Evolutionary conservation across 352 stramenopile genomes (phyloP).

Genomic region (Peronospora belbahrii): DNA sequence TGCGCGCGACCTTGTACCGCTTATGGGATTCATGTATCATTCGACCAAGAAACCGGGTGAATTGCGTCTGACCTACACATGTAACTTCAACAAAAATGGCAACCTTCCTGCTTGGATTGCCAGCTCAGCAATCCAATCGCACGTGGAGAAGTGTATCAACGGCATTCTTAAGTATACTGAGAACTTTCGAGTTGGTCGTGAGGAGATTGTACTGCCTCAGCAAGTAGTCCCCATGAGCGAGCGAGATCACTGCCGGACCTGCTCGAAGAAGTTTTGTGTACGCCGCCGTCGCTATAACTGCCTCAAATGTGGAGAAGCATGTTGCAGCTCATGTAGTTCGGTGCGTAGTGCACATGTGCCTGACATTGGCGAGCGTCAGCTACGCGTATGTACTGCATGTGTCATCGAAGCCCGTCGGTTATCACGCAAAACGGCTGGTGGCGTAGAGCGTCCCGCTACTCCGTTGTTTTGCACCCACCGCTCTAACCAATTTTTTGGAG

Average conservation of each 20-base stretch:
- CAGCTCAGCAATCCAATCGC: conserved; percentile 80
- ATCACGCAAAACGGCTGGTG: conserved; percentile 27
- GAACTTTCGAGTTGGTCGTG: conserved; percentile 54
- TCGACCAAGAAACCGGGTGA: conserved; percentile 72
- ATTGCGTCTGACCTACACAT: conserved; percentile 81
- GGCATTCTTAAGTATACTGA: conserved; percentile 84
- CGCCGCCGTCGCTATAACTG: conserved; percentile 73
- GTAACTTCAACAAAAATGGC: conserved; percentile 81
- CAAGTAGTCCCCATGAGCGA: conserved; percentile 70
- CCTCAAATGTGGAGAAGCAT: conserved; percentile 75
- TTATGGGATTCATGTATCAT: conserved; percentile 86
- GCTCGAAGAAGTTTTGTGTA: conserved; percentile 69
- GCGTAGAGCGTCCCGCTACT: conserved; percentile 12
- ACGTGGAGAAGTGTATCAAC: conserved; percentile 84
- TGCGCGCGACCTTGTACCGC: conserved; percentile 60
- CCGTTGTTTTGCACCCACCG: conserved; percentile 4
- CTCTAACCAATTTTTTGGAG: conserved; percentile 17
- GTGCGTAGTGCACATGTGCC: conserved; percentile 60
- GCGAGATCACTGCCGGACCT: conserved; percentile 62
- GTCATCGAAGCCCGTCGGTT: conserved; percentile 61
- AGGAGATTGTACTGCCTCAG: conserved; percentile 69
- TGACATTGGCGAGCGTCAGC: conserved; percentile 59
- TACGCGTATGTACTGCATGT: conserved; percentile 74
- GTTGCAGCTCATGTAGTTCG: conserved; percentile 70
- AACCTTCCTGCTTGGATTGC: conserved; percentile 75